Percentiles rank a stretch among this genome's conserved stretches.
Conservation (phyloP, 148 eudicot species). For the Rhododendron henanense region DNA sequence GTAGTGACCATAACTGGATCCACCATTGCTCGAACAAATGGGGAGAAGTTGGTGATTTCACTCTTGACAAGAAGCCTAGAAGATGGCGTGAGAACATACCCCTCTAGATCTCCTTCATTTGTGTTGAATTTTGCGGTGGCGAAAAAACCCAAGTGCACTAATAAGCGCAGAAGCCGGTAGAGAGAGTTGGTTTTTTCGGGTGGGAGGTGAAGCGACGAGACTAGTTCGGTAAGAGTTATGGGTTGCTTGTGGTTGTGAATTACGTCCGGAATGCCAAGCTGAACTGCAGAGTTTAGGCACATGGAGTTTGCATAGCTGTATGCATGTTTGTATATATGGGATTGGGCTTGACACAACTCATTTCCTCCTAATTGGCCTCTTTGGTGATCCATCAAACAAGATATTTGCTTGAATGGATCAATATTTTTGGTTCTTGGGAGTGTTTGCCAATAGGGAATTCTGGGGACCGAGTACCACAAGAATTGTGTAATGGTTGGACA, state of each 20-base stretch:
- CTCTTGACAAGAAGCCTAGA: not conserved
- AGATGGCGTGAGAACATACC: not conserved
- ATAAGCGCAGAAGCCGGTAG: not conserved
- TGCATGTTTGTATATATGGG: slow-evolving; percentile 4
- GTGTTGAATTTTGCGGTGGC: not conserved
- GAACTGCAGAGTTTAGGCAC: not conserved
- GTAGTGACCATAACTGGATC: not conserved
- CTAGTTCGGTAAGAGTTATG: not conserved
- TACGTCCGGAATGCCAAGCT: slow-evolving; percentile 9
- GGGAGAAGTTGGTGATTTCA: not conserved
- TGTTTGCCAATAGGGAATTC: not conserved
- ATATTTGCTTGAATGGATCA: not conserved
- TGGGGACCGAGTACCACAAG: not conserved
- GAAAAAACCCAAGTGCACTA: not conserved
- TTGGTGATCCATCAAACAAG: not conserved
- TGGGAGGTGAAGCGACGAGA: not conserved
- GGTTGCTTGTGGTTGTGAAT: not conserved
- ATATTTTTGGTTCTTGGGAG: not conserved
- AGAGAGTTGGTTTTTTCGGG: not conserved
- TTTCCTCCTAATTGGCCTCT: not conserved
- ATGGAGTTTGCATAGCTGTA: not conserved
- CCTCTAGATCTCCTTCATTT: slow-evolving; percentile 3
- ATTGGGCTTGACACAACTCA: not conserved
- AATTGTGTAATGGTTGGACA: no score
- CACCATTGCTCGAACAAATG: not conserved